Conservation (phyloP, 306 rosid genomes). For the Pueraria montana region DNA sequence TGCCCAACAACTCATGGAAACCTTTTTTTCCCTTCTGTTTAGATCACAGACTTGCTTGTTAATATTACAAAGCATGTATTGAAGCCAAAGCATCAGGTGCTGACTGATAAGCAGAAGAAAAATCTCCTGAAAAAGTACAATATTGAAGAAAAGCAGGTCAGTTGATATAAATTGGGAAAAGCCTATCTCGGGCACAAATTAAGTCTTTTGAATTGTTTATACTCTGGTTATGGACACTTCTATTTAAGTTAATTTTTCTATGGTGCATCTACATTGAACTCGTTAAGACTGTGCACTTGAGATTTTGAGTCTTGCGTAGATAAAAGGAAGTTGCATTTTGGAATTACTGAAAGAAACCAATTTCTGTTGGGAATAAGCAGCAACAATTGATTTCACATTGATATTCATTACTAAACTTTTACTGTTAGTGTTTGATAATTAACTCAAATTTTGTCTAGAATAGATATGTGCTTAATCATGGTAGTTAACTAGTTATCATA, state of each 20-base stretch:
- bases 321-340: conserved; percentile 8
- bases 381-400: conserved; percentile 19
- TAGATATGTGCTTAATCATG: conserved; percentile 5
- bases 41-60: conserved; percentile 96
- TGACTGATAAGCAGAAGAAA: conserved; percentile 71
- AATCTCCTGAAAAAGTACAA: conserved; percentile 77
- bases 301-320: conserved; percentile 19
- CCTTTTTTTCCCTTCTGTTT: conserved; percentile 42
- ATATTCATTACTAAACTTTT: conserved; percentile 7
- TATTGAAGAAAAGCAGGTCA: conserved; percentile 92
- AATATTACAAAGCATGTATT: conserved; percentile 91
- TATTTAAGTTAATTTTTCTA: conserved; percentile 18
- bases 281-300: not conserved
- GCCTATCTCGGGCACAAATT: conserved; percentile 19
- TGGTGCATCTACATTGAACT: conserved; percentile 25
- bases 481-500: not conserved
- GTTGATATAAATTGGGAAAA: conserved; percentile 34
- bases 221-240: not conserved
- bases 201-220: conserved; percentile 23
- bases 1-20: conserved; percentile 43
- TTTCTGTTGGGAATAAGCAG: not conserved
- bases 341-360: not conserved
- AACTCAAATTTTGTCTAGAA: not conserved
- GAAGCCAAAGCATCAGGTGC: conserved; percentile 83
- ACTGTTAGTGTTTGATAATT: not conserved